phyloP scores from a whole-genome alignment of 371 early-diverging fungal genomes.

The Fennellomyces sp. region DNA sequence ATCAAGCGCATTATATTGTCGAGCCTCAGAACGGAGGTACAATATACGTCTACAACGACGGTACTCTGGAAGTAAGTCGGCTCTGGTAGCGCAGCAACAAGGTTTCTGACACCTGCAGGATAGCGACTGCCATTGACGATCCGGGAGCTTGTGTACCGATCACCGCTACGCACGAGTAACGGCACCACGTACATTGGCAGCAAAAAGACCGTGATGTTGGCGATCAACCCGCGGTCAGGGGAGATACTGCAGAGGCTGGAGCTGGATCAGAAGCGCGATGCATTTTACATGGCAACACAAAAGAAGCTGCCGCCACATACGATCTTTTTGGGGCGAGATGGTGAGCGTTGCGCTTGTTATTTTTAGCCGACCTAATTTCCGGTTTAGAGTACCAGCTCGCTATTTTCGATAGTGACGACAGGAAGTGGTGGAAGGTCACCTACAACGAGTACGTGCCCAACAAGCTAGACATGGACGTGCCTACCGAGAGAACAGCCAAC shows the following conservation, averaged over 20 bases:
- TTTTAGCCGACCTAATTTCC: not conserved
- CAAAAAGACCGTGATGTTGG: constrained; percentile 68
- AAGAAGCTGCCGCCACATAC: constrained; percentile 32
- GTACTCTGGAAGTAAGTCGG: constrained; percentile 46
- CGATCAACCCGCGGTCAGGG: constrained; percentile 75
- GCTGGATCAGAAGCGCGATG: constrained; percentile 34
- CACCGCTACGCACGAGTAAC: constrained; percentile 62
- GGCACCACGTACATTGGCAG: constrained; percentile 69
- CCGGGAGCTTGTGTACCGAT: constrained; percentile 63
- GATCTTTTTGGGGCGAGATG: constrained; percentile 42
- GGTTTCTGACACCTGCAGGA: constrained; percentile 1
- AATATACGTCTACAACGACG: constrained; percentile 61
- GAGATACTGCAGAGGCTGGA: constrained; percentile 57
- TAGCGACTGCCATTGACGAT: constrained; percentile 77
- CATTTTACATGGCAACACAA: constrained; percentile 20
- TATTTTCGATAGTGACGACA: constrained; percentile 23
- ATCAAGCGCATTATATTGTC: constrained; percentile 63
- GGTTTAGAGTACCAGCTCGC: constrained; percentile 29
- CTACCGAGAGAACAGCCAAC: constrained; percentile 20
- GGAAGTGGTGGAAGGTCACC: constrained; percentile 38
- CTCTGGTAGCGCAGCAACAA: no score
- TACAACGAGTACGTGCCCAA: constrained; percentile 54
- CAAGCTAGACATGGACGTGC: constrained; percentile 37
- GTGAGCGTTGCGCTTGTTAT: constrained; percentile 17
- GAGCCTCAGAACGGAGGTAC: constrained; percentile 81